Percentiles rank a stretch among this genome's conserved stretches.
Evolutionary conservation across 2,329 filamentous ascomycete species (phyloP).

Genomic region (Xylariaceae sp.): DNA sequence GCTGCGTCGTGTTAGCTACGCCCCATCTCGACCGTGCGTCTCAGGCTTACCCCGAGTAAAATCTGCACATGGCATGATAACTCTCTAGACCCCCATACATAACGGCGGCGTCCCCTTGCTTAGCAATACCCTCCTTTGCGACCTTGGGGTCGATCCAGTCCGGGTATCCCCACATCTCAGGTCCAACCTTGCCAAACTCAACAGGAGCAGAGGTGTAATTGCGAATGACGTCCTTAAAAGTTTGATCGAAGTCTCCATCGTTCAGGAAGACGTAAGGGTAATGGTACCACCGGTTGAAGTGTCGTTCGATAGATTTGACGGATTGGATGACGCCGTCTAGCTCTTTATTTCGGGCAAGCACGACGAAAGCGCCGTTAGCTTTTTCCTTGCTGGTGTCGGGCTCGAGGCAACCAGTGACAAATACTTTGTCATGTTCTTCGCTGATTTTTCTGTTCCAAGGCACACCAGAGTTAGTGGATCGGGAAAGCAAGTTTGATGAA

Average conservation of each 20-base stretch:
- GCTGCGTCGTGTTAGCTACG: conserved; percentile 43
- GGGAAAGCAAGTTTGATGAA: background rate
- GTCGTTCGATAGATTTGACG: conserved; percentile 94
- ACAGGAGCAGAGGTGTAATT: conserved; percentile 89
- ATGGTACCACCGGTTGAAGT: conserved; percentile 99
- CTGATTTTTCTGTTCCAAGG: conserved; percentile 78
- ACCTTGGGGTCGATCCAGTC: conserved; percentile 96
- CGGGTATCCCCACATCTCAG: conserved; percentile 93
- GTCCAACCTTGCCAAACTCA: conserved; percentile 92
- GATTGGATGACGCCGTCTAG: conserved; percentile 94
- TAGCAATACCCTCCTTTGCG: conserved; percentile 91
- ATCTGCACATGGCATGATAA: conserved; percentile 98
- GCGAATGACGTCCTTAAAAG: conserved; percentile 82
- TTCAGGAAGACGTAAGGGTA: conserved; percentile 99
- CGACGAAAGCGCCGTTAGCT: conserved; percentile 94
- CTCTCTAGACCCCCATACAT: conserved; percentile 99
- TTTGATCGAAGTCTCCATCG: conserved; percentile 93
- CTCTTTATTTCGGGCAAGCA: conserved; percentile 94
- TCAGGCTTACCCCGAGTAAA: conserved; percentile 85
- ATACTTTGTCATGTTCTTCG: conserved; percentile 96
- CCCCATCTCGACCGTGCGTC: background rate
- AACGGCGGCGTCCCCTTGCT: conserved; percentile 95
- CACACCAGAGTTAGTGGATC: conserved; percentile 10
- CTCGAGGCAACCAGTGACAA: conserved; percentile 85
- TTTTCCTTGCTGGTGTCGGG: conserved; percentile 77